These are phyloP conservation scores for Chimonanthus praecox DNA, from an alignment of 164 flowering plant species.

Conservation along the genomic window DNA sequence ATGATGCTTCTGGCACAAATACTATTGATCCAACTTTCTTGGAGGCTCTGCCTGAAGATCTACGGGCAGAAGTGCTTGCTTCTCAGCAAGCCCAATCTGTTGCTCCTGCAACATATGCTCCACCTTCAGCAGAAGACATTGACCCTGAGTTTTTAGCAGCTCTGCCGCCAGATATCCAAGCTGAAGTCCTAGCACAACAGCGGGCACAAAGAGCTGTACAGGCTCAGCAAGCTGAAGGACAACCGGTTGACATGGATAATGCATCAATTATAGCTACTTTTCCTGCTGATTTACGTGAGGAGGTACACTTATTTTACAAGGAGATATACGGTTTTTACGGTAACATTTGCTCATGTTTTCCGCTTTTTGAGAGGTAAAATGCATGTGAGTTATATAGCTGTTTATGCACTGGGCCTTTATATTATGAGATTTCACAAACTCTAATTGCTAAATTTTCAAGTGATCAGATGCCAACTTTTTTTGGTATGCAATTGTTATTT, in stretches of 20 bases:
- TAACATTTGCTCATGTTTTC: not conserved
- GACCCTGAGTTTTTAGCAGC: slow-evolving; percentile 98
- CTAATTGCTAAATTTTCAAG: not conserved
- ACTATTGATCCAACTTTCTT: slow-evolving; percentile 90
- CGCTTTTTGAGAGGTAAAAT: not conserved
- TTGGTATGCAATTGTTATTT: not conserved
- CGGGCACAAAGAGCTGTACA: slow-evolving; percentile 65
- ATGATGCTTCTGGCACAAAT: slow-evolving; percentile 50
- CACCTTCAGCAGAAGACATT: slow-evolving; percentile 77
- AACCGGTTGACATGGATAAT: slow-evolving; percentile 96
- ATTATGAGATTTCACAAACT: not conserved
- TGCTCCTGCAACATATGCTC: slow-evolving; percentile 57
- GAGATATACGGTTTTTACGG: too few relatives aligned
- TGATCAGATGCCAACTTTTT: not conserved
- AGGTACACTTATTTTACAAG: slow-evolving; percentile 39
- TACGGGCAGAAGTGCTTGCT: slow-evolving; percentile 92
- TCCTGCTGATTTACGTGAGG: slow-evolving; percentile 96
- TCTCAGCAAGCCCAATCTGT: slow-evolving; percentile 83
- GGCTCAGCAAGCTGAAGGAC: slow-evolving; percentile 82
- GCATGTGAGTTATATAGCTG: not conserved
- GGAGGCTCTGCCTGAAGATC: slow-evolving; percentile 94
- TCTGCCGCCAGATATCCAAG: slow-evolving; percentile 93
- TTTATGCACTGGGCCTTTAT: not conserved
- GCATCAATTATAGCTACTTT: slow-evolving; percentile 96
- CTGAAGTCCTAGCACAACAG: slow-evolving; percentile 96